A percentile compares a stretch with the other conserved stretches of the same genome.
Evolutionary conservation across 129 eudicot genomes (phyloP).

Genomic region (Artemisia annua): DNA sequence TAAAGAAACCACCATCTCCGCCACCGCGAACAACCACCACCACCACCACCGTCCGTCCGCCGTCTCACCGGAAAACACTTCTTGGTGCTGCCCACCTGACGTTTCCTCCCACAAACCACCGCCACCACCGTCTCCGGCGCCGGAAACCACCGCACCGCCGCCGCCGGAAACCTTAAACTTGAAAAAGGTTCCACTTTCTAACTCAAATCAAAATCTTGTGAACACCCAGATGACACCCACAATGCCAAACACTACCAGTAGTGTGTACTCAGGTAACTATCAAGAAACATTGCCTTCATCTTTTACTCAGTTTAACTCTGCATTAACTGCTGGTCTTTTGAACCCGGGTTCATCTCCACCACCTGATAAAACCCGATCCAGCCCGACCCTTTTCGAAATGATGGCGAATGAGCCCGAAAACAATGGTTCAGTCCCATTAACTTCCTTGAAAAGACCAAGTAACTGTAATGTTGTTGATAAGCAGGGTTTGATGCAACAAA

Average conservation of each 20-base stretch:
- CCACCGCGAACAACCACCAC: constrained; percentile 9
- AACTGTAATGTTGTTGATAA: too few relatives aligned
- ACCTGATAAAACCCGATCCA: constrained; percentile 64
- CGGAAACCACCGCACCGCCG: constrained; percentile 24
- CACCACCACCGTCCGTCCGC: too few relatives aligned
- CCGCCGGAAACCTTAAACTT: constrained; percentile 13
- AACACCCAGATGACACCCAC: constrained; percentile 24
- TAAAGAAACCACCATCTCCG: constrained; percentile 67
- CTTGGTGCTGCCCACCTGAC: too few relatives aligned
- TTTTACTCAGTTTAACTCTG: constrained; percentile 72
- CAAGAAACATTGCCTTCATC: constrained; percentile 50
- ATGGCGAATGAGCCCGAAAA: constrained; percentile 85
- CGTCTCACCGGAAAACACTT: too few relatives aligned
- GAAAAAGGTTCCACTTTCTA: constrained; percentile 11
- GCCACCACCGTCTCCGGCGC: too few relatives aligned
- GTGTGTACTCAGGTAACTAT: constrained; percentile 26
- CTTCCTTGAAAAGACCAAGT: neutral
- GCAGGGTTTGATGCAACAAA: too few relatives aligned
- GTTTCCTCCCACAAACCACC: too few relatives aligned
- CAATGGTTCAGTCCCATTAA: constrained; percentile 15
- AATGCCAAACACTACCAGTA: constrained; percentile 10
- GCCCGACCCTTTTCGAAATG: constrained; percentile 98
- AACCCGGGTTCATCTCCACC: constrained; percentile 81
- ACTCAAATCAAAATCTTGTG: constrained; percentile 26
- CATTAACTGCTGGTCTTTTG: constrained; percentile 75